Percentiles rank a stretch among this genome's conserved stretches.
Conservation (phyloP, 2,329 filamentous ascomycete species). For the Fonsecaea multimorphosa region DNA sequence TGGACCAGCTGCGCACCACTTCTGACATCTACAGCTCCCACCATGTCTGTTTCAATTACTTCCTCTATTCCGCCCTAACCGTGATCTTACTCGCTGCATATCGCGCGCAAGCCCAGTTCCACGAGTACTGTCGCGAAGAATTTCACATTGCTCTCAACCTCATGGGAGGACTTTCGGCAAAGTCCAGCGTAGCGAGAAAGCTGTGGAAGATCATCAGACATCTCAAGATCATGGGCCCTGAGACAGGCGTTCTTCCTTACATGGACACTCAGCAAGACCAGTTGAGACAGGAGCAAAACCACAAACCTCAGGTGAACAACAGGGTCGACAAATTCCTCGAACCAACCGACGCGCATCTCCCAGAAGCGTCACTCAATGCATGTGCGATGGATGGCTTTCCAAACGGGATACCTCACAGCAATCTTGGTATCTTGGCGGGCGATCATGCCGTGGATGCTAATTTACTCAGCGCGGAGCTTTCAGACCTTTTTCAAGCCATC, state of each 20-base stretch:
- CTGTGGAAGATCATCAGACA: slow-evolving; percentile 30
- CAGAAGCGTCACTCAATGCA: neutral
- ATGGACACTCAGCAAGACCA: slow-evolving; percentile 24
- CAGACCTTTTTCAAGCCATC: slow-evolving; percentile 26
- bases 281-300: neutral
- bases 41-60: slow-evolving; percentile 52
- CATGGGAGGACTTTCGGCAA: slow-evolving; percentile 23
- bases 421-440: neutral
- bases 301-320: neutral
- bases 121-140: slow-evolving; percentile 45
- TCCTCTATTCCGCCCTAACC: slow-evolving; percentile 49
- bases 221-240: slow-evolving; percentile 22
- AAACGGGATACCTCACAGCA: neutral
- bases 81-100: slow-evolving; percentile 54
- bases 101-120: slow-evolving; percentile 53
- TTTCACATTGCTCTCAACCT: slow-evolving; percentile 36
- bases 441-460: slow-evolving; percentile 20
- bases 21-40: slow-evolving; percentile 50
- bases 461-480: slow-evolving; percentile 21
- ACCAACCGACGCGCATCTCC: neutral
- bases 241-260: slow-evolving; percentile 16
- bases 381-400: slow-evolving; percentile 4
- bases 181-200: slow-evolving; percentile 24
- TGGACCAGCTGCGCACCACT: slow-evolving; percentile 47
- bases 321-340: neutral